These are phyloP conservation scores for Hypoxylon trugodes DNA, from an alignment of 495 filamentous ascomycete genomes.

Conservation along the genomic window DNA sequence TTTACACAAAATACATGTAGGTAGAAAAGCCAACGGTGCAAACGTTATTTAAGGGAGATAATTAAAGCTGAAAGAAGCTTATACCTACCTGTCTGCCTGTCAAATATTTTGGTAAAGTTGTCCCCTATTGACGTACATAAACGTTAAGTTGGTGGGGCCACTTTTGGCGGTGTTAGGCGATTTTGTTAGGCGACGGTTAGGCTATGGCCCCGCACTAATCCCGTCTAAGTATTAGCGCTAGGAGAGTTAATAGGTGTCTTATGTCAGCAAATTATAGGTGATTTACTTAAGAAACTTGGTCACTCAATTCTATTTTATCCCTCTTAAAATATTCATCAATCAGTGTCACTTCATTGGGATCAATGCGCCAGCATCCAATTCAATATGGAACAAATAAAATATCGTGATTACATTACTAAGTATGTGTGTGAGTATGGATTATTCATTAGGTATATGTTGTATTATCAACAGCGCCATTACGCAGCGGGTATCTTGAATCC, in stretches of 20 bases:
- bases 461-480: neutral
- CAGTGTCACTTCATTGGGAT: too few relatives aligned
- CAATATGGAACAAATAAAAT: too few relatives aligned
- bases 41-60: neutral
- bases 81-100: neutral
- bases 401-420: slow-evolving; percentile 4
- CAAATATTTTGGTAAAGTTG: slow-evolving; percentile 25
- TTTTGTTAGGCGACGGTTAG: too few relatives aligned
- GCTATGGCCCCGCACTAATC: slow-evolving; percentile 26
- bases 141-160: slow-evolving; percentile 10
- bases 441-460: neutral
- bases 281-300: too few relatives aligned
- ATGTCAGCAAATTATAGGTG: neutral
- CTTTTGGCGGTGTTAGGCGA: neutral
- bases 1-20: neutral
- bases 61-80: neutral
- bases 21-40: neutral
- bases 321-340: too few relatives aligned
- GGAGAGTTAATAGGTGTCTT: neutral
- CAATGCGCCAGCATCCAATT: too few relatives aligned
- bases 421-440: neutral
- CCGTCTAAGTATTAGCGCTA: neutral
- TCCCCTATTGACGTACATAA: slow-evolving; percentile 12
- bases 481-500: slow-evolving; percentile 53
- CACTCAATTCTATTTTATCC: too few relatives aligned